Conservation (phyloP, 2,329 filamentous ascomycete species). For the Trichophyton rubrum region DNA sequence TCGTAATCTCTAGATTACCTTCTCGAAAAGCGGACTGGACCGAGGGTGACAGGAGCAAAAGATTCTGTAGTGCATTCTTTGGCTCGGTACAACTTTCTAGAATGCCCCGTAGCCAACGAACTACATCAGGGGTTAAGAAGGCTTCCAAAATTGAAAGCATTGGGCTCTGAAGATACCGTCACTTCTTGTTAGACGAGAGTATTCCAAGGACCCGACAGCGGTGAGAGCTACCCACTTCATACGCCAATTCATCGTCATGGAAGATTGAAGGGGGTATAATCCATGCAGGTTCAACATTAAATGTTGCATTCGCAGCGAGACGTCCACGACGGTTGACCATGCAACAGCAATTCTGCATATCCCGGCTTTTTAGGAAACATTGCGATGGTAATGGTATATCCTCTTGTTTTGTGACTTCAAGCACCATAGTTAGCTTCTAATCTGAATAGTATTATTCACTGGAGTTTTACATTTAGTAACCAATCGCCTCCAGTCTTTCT, state of each 20-base stretch:
- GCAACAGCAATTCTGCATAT: background rate
- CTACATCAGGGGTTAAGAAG: background rate
- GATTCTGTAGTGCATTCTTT: background rate
- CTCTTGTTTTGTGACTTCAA: background rate
- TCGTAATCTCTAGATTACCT: background rate
- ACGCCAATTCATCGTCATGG: background rate
- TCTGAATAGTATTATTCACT: background rate
- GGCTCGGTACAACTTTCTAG: background rate
- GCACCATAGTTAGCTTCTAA: background rate
- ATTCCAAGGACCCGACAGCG: background rate
- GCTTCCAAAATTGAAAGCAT: background rate
- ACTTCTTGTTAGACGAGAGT: background rate
- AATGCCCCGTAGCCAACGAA: background rate
- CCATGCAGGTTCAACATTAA: background rate
- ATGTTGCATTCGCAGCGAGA: background rate
- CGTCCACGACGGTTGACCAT: background rate
- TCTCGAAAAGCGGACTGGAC: background rate
- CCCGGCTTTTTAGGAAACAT: background rate
- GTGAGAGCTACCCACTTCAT: background rate
- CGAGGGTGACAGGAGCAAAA: background rate
- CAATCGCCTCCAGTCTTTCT: background rate
- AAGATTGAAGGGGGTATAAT: background rate
- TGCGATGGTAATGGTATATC: background rate
- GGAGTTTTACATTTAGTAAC: background rate
- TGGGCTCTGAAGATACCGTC: background rate